phyloP scores from a whole-genome alignment of 2,329 filamentous ascomycete genomes.

The Fusarium sp. region DNA sequence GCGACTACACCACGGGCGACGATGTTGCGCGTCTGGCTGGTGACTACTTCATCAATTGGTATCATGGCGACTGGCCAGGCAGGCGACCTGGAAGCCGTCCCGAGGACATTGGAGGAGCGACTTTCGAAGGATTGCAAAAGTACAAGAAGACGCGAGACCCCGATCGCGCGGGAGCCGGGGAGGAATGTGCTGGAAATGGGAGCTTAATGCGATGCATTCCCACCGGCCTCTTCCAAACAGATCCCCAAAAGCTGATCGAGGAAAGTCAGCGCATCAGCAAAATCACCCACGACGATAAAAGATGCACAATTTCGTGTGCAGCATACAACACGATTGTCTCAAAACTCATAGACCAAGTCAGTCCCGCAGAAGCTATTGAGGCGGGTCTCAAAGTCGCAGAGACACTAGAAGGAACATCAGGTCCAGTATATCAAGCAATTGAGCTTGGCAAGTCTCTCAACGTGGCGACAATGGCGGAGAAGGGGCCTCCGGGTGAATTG shows the following conservation, averaged over 20 bases:
- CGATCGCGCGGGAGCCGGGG: conserved; percentile 50
- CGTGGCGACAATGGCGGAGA: conserved; percentile 45
- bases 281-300: conserved; percentile 53
- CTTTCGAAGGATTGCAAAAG: conserved; percentile 46
- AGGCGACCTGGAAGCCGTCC: conserved; percentile 49
- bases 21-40: conserved; percentile 52
- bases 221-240: conserved; percentile 54
- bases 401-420: conserved; percentile 35
- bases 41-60: conserved; percentile 56
- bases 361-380: conserved; percentile 44
- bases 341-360: conserved; percentile 45
- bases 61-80: conserved; percentile 56
- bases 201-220: conserved; percentile 61
- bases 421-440: conserved; percentile 43
- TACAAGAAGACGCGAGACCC: conserved; percentile 42
- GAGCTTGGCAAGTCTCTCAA: conserved; percentile 43
- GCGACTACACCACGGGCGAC: conserved; percentile 31
- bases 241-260: conserved; percentile 39
- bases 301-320: conserved; percentile 52
- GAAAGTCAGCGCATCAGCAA: conserved; percentile 53
- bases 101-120: conserved; percentile 55
- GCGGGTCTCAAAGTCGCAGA: conserved; percentile 40
- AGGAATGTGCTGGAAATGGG: conserved; percentile 56
- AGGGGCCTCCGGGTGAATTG: conserved; percentile 46
- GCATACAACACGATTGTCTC: conserved; percentile 55